Base-by-base conservation (phyloP, 2,329 filamentous ascomycete genomes). In the Epichloe sibirici region DNA sequence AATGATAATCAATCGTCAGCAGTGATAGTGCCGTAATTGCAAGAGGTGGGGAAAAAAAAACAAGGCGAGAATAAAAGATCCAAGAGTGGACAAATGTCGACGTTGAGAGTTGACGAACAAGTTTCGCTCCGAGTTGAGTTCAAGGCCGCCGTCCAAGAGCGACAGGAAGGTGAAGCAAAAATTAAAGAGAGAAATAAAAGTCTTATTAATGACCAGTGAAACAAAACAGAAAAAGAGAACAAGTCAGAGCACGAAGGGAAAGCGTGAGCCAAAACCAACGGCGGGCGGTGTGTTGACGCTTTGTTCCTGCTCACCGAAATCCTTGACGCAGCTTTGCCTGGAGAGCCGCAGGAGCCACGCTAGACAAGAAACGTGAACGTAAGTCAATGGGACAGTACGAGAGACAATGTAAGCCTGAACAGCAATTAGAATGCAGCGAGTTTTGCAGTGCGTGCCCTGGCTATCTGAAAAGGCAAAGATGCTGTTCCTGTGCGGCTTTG, bases 31-130 rank as follows among this genome's bases (percentile, higher is more conserved):
- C 17, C 38, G 38, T 11, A 43, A n/a, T 11, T 34, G 28, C 48
- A 42, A 35, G 25, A n/a, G 17, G 38, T 13, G 23, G 28, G 12
- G 5, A 13, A 31, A 49, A 13, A 11, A 13, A 39, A 49, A 12
- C 38, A 13, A 34, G 37, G 21, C 34, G 42, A 58, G 57, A 52
- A 48, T 37, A 40, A 40, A 47, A 28, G 11, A 53, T 53, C 51
- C 48, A 50, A 53, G 28, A 17, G 7, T 31, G 11, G 34, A 21
- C 34, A 11, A n/a, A 43, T 25, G 13, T 49, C 34, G 43, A 28
- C n/a, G 37, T 13, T 15, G 11, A 47, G 44, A 45, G 40, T 56
- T 56, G 59, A 45, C 40, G 39, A 40, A 53, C 43, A n/a, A 39
- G 12, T 25, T 25, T 50, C 15, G 23, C 25, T 35, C 46, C 4